Conservation (phyloP, 495 filamentous ascomycete genomes). For the Lasiosphaeria hispida region DNA sequence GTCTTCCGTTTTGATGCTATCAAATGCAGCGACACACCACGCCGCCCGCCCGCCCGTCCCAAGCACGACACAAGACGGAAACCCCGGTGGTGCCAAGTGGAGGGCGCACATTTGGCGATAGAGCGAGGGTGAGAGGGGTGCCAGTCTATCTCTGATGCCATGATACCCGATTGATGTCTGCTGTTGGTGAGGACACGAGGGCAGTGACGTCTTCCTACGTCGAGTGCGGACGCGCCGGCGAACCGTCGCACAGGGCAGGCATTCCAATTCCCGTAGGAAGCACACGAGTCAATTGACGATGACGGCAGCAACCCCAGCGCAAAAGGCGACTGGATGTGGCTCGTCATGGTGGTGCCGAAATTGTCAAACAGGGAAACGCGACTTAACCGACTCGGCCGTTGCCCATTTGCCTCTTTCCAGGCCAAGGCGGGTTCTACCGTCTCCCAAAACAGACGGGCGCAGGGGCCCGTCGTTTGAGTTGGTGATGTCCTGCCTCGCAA, state of each 20-base stretch:
- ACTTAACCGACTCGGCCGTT: no score
- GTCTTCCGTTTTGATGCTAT: constrained; percentile 5
- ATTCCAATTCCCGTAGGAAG: not conserved
- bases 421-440: not conserved
- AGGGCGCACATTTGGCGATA: not conserved
- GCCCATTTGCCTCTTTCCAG: no score
- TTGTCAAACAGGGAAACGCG: no score
- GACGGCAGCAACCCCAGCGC: not conserved
- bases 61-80: constrained; percentile 3
- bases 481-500: not conserved
- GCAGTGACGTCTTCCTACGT: no score
- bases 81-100: constrained; percentile 2
- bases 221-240: not conserved
- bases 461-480: not conserved
- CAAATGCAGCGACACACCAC: not conserved
- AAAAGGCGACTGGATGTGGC: not conserved
- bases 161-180: no score
- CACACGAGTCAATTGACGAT: not conserved
- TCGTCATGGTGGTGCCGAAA: not conserved
- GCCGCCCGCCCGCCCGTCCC: not conserved
- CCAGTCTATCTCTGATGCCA: no score
- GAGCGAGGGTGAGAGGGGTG: no score
- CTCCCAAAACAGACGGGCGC: not conserved
- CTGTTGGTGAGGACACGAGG: no score
- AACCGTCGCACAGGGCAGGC: not conserved